These are phyloP conservation scores for Lophiostoma macrostomum DNA, from an alignment of 495 filamentous ascomycete species.

Conservation along the genomic window DNA sequence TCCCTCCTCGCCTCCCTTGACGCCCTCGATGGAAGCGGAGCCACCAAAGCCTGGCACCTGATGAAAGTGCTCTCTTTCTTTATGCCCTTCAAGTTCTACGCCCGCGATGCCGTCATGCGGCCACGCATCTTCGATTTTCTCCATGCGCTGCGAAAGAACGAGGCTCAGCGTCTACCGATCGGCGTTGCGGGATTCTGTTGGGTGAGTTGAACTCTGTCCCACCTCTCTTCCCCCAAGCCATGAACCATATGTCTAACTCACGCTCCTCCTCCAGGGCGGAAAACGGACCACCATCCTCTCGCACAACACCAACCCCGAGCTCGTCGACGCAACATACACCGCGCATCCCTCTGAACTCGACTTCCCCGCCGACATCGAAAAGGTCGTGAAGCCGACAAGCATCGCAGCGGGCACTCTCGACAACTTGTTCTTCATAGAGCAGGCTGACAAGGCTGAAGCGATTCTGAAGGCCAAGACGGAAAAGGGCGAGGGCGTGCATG, in stretches of 20 bases:
- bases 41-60: slow-evolving; percentile 22
- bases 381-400: slow-evolving; percentile 51
- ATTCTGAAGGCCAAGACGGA: slow-evolving; percentile 45
- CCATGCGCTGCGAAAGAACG: slow-evolving; percentile 26
- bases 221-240: neutral
- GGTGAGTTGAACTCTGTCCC: slow-evolving; percentile 2
- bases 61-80: slow-evolving; percentile 25
- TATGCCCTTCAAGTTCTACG: slow-evolving; percentile 20
- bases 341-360: slow-evolving; percentile 54
- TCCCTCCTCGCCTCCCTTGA: slow-evolving; percentile 30
- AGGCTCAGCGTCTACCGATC: slow-evolving; percentile 31
- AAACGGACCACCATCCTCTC: slow-evolving; percentile 31
- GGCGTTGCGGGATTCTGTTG: slow-evolving; percentile 40
- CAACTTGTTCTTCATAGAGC: slow-evolving; percentile 39
- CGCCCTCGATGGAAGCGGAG: slow-evolving; percentile 25
- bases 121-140: slow-evolving; percentile 33
- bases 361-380: slow-evolving; percentile 55
- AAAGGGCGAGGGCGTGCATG: slow-evolving; percentile 40
- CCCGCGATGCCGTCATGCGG: slow-evolving; percentile 3
- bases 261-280: too few relatives aligned
- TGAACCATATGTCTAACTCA: too few relatives aligned
- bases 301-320: slow-evolving; percentile 29
- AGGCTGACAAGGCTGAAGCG: slow-evolving; percentile 46
- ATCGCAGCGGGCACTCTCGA: slow-evolving; percentile 58
- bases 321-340: slow-evolving; percentile 54